These are phyloP conservation scores for Gracilaria vermiculophylla DNA, from an alignment of 23 red algal genomes.

Conservation along the genomic window DNA sequence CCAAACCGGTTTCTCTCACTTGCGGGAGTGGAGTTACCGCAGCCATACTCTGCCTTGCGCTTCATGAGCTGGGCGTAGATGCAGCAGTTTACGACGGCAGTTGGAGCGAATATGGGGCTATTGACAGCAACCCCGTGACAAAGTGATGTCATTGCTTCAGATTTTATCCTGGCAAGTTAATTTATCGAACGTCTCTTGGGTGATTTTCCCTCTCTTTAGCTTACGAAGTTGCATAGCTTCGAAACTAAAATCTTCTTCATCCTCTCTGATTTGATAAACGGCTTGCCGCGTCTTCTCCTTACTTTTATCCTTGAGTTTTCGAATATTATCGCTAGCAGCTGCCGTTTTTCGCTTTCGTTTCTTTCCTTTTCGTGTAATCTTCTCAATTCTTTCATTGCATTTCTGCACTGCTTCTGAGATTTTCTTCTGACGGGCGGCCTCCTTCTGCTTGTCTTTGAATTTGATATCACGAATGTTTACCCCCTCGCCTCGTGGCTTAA, in stretches of 20 bases:
- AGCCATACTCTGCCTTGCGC: conserved; percentile 72
- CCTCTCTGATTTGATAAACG: not conserved
- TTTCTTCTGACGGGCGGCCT: conserved; percentile 49
- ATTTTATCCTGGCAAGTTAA: conserved; percentile 6
- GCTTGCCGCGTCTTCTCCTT: not conserved
- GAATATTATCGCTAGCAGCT: not conserved
- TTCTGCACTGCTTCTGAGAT: conserved; percentile 33
- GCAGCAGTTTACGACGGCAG: conserved; percentile 86
- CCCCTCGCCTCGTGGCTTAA: conserved; percentile 27
- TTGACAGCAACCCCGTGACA: conserved; percentile 43
- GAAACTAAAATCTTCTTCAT: conserved; percentile 60
- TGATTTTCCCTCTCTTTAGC: conserved; percentile 51
- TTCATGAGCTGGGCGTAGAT: conserved; percentile 63
- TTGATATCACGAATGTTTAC: conserved; percentile 52
- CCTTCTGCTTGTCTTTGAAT: conserved; percentile 63
- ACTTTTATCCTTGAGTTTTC: not conserved
- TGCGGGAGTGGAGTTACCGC: conserved; percentile 94
- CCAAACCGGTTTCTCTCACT: conserved; percentile 34
- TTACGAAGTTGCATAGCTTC: conserved; percentile 50
- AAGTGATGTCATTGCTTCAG: not conserved
- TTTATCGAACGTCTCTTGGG: conserved; percentile 24
- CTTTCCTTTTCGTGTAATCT: conserved; percentile 43
- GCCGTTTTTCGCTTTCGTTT: conserved; percentile 44
- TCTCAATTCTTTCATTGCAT: conserved; percentile 10
- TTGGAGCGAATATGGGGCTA: conserved; percentile 79